A percentile compares a stretch with the other conserved stretches of the same genome.
Conservation (phyloP, 108 stramenopile genomes). For the Cylindrotheca fusiformis region DNA sequence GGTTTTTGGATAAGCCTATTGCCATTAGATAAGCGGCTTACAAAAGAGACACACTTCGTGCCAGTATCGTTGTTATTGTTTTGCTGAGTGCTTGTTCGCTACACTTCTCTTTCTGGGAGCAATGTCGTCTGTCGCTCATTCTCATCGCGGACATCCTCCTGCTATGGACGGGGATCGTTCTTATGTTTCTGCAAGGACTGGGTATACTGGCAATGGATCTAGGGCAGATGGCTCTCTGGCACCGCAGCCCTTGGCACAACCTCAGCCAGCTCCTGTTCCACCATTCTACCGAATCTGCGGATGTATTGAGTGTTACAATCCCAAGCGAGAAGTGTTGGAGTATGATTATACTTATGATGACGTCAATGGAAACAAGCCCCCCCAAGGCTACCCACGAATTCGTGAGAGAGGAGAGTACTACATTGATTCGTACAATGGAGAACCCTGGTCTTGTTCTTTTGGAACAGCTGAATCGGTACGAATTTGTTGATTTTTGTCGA, state of each 20-base stretch:
- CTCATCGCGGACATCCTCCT: slow-evolving; percentile 5
- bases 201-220: slow-evolving; percentile 7
- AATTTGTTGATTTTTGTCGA: too few relatives aligned
- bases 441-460: slow-evolving; percentile 52
- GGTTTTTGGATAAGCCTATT: too few relatives aligned
- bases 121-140: too few relatives aligned
- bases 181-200: slow-evolving; percentile 28
- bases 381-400: slow-evolving; percentile 49
- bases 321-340: slow-evolving; percentile 36
- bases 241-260: slow-evolving; percentile 26
- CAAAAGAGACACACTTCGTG: too few relatives aligned
- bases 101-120: too few relatives aligned
- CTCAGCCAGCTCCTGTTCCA: slow-evolving; percentile 27
- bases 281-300: slow-evolving; percentile 26
- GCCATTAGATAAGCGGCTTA: too few relatives aligned
- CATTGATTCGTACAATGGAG: slow-evolving; percentile 59
- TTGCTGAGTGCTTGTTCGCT: too few relatives aligned
- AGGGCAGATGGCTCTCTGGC: slow-evolving; percentile 7
- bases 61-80: too few relatives aligned
- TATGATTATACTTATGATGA: slow-evolving; percentile 55
- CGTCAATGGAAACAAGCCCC: slow-evolving; percentile 28
- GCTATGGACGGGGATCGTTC: slow-evolving; percentile 26
- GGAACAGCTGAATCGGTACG: slow-evolving; percentile 58
- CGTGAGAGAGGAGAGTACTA: slow-evolving; percentile 58
- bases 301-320: slow-evolving; percentile 42